Evolutionary conservation across 2,329 filamentous ascomycete genomes (phyloP).

Genomic region (Lithohypha guttulata): DNA sequence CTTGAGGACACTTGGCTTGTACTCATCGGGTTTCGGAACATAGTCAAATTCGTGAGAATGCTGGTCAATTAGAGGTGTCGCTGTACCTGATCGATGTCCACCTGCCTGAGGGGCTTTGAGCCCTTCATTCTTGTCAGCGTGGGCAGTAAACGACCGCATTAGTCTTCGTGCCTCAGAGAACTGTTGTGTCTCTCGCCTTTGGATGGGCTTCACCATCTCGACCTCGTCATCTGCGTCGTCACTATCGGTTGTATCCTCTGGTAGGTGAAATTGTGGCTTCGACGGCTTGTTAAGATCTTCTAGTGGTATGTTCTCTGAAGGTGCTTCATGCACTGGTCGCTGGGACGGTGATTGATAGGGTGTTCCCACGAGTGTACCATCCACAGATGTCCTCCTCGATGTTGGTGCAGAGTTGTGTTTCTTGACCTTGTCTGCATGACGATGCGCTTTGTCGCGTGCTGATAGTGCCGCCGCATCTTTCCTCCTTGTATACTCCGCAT

Average conservation of each 20-base stretch:
- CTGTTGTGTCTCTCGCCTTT: conserved; percentile 3
- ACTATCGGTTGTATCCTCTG: neutral
- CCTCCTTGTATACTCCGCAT: neutral
- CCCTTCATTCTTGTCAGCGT: neutral
- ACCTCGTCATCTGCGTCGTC: neutral
- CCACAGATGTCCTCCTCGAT: conserved; percentile 1
- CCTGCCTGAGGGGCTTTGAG: too few relatives aligned
- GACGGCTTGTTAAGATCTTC: neutral
- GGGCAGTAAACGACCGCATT: neutral
- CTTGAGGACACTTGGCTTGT: neutral
- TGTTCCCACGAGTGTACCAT: neutral
- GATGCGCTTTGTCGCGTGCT: conserved; percentile 1
- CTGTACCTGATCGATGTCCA: neutral
- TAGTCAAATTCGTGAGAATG: conserved; percentile 3
- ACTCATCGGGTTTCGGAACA: neutral
- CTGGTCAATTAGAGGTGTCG: conserved; percentile 1
- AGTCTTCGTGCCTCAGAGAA: neutral
- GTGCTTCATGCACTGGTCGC: neutral
- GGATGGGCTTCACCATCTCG: neutral
- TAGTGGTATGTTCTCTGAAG: neutral
- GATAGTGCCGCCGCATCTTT: neutral
- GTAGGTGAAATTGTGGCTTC: neutral
- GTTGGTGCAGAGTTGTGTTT: conserved; percentile 1
- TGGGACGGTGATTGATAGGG: conserved; percentile 1
- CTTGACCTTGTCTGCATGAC: conserved; percentile 4